These are phyloP conservation scores for Claviceps sp. DNA, from an alignment of 2,329 filamentous ascomycete species.

Conservation along the genomic window DNA sequence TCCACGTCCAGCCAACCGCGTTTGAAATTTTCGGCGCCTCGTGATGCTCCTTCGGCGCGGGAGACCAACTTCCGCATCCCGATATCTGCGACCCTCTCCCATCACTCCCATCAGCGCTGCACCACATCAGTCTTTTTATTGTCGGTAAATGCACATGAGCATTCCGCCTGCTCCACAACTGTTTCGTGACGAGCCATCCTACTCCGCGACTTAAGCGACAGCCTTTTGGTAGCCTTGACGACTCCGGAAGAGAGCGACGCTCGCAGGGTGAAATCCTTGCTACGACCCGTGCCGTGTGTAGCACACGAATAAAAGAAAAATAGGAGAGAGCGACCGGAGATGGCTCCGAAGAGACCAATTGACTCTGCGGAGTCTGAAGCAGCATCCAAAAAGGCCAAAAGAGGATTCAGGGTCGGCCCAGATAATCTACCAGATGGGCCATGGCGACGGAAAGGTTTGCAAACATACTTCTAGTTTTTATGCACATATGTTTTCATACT, in stretches of 20 bases:
- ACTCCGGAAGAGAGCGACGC: no score
- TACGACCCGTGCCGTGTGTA: not conserved
- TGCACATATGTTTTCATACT: not conserved
- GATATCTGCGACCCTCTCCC: no score
- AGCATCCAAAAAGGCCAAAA: conserved; percentile 39
- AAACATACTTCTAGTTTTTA: not conserved
- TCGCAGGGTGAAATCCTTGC: not conserved
- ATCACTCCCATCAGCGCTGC: no score
- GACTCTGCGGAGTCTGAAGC: conserved; percentile 18
- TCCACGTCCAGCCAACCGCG: not conserved
- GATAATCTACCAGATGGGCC: conserved; percentile 83
- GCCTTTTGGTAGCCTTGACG: not conserved
- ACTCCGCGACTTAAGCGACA: no score
- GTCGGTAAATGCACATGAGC: not conserved
- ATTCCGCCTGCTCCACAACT: not conserved
- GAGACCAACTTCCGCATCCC: no score
- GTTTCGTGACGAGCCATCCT: not conserved
- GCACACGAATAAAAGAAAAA: not conserved
- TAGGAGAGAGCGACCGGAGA: conserved; percentile 5
- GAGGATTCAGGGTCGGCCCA: conserved; percentile 77
- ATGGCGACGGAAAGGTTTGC: conserved; percentile 60
- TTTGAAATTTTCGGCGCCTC: not conserved
- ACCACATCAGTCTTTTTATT: no score
- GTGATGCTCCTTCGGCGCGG: not conserved
- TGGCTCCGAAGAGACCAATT: conserved; percentile 20